Conservation (phyloP, 768 basidiomycete species). For the Macrolepiota dolichaula region DNA sequence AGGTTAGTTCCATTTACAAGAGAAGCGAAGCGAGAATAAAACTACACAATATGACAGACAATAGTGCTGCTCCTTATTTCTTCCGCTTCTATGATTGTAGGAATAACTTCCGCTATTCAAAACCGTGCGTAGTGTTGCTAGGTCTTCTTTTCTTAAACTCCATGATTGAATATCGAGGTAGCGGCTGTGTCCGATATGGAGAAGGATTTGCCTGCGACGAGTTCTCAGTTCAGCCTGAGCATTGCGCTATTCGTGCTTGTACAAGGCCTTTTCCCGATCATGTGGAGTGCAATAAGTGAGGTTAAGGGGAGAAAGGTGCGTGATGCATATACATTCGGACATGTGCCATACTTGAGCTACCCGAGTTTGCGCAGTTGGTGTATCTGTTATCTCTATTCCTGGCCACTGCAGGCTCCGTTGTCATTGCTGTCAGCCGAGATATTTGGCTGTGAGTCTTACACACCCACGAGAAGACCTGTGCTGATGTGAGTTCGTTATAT, state of each 20-base stretch:
- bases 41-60: slow-evolving; percentile 27
- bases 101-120: slow-evolving; percentile 56
- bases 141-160: neutral
- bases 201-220: slow-evolving; percentile 53
- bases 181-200: slow-evolving; percentile 65
- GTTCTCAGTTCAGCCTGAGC: slow-evolving; percentile 60
- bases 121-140: slow-evolving; percentile 45
- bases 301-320: slow-evolving; percentile 71
- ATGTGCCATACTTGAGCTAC: neutral
- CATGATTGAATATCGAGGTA: slow-evolving; percentile 20
- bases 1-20: slow-evolving; percentile 32
- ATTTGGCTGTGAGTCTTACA: slow-evolving; percentile 43
- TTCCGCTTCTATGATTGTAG: slow-evolving; percentile 53
- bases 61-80: slow-evolving; percentile 43
- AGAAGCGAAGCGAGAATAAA: neutral
- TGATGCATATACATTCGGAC: slow-evolving; percentile 29
- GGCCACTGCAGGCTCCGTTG: slow-evolving; percentile 51
- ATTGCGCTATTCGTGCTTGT: slow-evolving; percentile 69
- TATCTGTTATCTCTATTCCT: slow-evolving; percentile 52
- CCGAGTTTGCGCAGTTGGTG: slow-evolving; percentile 33
- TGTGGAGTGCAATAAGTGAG: slow-evolving; percentile 72
- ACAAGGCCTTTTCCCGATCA: slow-evolving; percentile 63
- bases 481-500: neutral
- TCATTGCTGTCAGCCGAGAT: slow-evolving; percentile 51
- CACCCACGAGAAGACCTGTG: neutral